Evolutionary conservation across 192 early-diverging fungal genomes (phyloP).

Genomic region (Coemansia sp.): DNA sequence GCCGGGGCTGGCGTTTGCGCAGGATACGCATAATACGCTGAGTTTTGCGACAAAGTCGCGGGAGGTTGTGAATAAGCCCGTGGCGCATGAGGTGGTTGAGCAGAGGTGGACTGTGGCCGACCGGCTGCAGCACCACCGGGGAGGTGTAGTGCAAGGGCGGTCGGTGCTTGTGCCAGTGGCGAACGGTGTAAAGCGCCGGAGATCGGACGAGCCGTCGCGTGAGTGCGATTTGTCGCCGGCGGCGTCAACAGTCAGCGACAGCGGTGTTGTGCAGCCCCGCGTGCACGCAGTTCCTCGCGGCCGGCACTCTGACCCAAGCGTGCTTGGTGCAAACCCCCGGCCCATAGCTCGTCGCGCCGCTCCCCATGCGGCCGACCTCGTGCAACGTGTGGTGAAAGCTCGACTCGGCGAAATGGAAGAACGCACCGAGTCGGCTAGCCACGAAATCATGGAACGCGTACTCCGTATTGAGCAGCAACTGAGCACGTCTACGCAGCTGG

Average conservation of each 20-base stretch:
- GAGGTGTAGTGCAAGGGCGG: not conserved
- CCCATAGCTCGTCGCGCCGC: conserved; percentile 1
- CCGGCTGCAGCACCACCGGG: conserved; percentile 42
- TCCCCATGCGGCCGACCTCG: conserved; percentile 23
- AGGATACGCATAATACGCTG: conserved; percentile 62
- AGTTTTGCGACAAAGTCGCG: conserved; percentile 65
- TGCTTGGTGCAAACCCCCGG: not conserved
- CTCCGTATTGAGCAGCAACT: conserved; percentile 53
- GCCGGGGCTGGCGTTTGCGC: conserved; percentile 53
- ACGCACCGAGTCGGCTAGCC: conserved; percentile 26
- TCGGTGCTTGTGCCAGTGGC: not conserved
- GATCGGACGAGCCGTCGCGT: conserved; percentile 22
- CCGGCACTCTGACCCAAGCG: conserved; percentile 15
- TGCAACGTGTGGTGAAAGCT: conserved; percentile 19
- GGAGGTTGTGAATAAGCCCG: conserved; percentile 61
- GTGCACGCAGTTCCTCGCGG: not conserved
- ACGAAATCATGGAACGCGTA: conserved; percentile 48
- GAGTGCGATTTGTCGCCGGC: not conserved
- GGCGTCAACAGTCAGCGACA: not conserved
- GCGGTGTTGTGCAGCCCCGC: not conserved
- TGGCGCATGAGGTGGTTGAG: conserved; percentile 49
- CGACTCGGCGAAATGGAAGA: conserved; percentile 22
- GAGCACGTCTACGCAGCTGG: conserved; percentile 14
- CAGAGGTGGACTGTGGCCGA: conserved; percentile 35
- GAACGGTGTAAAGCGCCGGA: conserved; percentile 26